Evolutionary conservation across 345 rosid genomes (phyloP), one percentile per base, ranked within the genome.

Genomic region (Physaria fendleri): DNA sequence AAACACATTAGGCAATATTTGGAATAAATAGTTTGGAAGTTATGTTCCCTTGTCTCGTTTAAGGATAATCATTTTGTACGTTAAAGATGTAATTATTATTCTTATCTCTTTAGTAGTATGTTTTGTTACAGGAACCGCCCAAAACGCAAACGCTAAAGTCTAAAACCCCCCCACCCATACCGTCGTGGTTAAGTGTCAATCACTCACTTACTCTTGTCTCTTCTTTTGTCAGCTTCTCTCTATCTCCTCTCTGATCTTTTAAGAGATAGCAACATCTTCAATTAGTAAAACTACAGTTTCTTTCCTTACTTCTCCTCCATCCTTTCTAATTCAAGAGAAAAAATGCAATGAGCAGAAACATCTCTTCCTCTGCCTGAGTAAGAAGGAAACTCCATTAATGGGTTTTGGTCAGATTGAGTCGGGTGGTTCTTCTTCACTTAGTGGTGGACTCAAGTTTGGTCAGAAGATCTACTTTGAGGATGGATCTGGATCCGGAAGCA

Each of bases 401-500:
- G 88, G 80, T 76, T 78, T 81, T 2, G 65, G 40, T 33, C 59
- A 42, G 47, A 54, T 74, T 4, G 83, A 81, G 46, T 78, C 83
- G 2, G 82, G 73, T 56, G 74, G 68, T 83, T 72, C 75, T 51
- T 35, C 78, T 69, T 34, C 64, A 72, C 69, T 44, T 74, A 77
- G 14, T 74, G 78, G 17, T 56, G 90, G 92, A 49, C 78, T 91
- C 56, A 85, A 79, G 63, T 87, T 90, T 74, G 87, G 89, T 25
- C 67, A 75, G 32, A 88, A 88, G 73, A 80, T 85, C 65, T 91
- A 91, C 73, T 91, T 91, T 25, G 90, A 85, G 75, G 82, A 85
- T 68, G 65, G 70, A 42, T 68, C 72, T 48, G 72, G 72, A 68
- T 59, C 73, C 56, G 76, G 76, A 45, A 73, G 50, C 76, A 82